Evolutionary conservation across 169 alveolate genomes (phyloP), one percentile per base, ranked within the genome.

Genomic region (Eimeria brunetti): DNA sequence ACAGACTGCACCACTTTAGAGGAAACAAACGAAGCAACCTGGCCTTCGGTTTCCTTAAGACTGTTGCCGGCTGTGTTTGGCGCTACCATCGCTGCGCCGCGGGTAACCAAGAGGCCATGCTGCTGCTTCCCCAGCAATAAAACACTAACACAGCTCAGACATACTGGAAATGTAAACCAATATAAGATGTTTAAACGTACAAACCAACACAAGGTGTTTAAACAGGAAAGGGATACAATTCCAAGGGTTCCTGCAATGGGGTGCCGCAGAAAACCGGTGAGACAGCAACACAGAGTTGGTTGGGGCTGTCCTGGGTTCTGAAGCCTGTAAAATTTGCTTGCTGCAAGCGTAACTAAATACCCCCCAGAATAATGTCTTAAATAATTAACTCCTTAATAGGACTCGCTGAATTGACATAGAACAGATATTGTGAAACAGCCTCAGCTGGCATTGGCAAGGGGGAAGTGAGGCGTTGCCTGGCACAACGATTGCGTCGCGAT

Each of bases 31-130:
- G 86, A 36, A 7, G 38, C 86, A 24, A 60, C 60, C 86, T 76
- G 56, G 64, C 86, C 86, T 76, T 49, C 86, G 22, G 64, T 76
- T 44, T 38, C 60, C 86, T 41, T 24, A 44, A 76, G 60, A 76
- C 64, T 46, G 22, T n/a, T 46, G 86, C 44, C 86, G 86, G 56
- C 86, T 36, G 64, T 11, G 86, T 24, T 46, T 76, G 44, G 44
- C 86, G 36, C 86, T 76, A 76, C 86, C 86, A 76, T 76, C 86
- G 86, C 86, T 76, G 8, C 86, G 86, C 38, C 60, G 41, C n/a
- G 38, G 30, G 86, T 76, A 46, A 41, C 86, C n/a, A 41, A 76
- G 62, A 76, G 24, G 86, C 64, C 86, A n/a, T 41, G 86, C 86
- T 76, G 86, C 38, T 41, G 46, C 44, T 41, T 76, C 27, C 14